Evolutionary conservation across 2,329 filamentous ascomycete species (phyloP), one percentile per base, ranked within the genome.

Genomic region (Clonostachys solani): DNA sequence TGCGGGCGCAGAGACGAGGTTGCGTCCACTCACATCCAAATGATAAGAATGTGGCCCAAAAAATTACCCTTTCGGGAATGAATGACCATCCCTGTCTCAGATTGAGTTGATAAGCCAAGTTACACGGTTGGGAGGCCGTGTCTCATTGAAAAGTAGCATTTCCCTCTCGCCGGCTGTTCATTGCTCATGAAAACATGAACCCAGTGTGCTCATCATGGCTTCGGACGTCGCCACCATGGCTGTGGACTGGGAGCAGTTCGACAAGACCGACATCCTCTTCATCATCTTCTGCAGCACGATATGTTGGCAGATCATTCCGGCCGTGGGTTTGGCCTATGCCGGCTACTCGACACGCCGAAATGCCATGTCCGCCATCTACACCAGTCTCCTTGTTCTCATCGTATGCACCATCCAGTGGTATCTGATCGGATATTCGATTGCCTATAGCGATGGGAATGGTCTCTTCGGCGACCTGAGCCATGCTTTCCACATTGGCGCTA

Each of bases 281-380:
- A 51, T 53, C 35, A 42, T 53, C 15, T 38, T 53, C 47, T 53
- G 51, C 35, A 53, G 49, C 23, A 49, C 47, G 33, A 51, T 53
- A n/a, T 53, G 51, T 42, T 53, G 51, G 51, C 51, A 49, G 35
- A 53, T 53, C 34, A 49, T 53, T 7, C 51, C 51, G 5, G 51
- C 51, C 35, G 51, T 53, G 49, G 51, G 51, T 12, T 49, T 53
- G 12, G 51, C 51, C 3, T 53, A 53, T 44, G 47, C 49, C 13
- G 51, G 51, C 17, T 53, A 51, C 45, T 49, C 49, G 13, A 51
- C 49, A 49, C 48, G 42, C 34, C 47, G 42, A 35, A 53, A 53
- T 46, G 51, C 49, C 36, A 47, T 53, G 12, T 38, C 51, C 41
- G 48, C 43, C 44, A 46, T 48, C 43, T 48, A 51, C 38, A 49